Base-by-base conservation (phyloP, 495 filamentous ascomycete genomes). In the Penicillium paradoxum region DNA sequence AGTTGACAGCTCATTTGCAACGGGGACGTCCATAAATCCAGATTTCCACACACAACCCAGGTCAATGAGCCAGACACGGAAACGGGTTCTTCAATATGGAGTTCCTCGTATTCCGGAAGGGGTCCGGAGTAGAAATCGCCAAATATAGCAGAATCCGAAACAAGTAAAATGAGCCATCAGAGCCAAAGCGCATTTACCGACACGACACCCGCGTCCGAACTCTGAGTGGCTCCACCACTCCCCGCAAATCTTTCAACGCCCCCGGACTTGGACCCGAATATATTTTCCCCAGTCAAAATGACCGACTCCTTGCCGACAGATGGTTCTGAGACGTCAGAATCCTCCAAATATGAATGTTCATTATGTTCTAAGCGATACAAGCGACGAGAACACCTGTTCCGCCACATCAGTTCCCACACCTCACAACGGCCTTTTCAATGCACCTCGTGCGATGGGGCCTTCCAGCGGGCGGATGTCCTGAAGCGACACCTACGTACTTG, bases 401-500 rank as follows among this genome's bases (percentile, higher is more conserved):
- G 60, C 14, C 60, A 63, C 36, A 29, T 41, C 27, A 55, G 46
- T 27, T 57, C 60, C 6, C 60, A 63, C 34, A 60, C 57, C 2
- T 54, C 51, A 37, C 51, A 60, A 19, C 57, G 60, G 8, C 57
- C 57, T 8, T 48, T 57, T 32, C 57, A 44, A 32, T 63, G 60
- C 44, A 40, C 34, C 10, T 47, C 47, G 1, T 63, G 60, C 14
- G 34, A 50, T 9, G 51, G 57, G 1, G 37, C 60, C 4, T 63
- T 63, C 21, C 57, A 60, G 24, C 54, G 60, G 2, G 54, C 57
- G 1, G 60, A 60, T 51, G 60, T 63, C 2, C 36, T 63, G 1
- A 59, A 56, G 17, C 57, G 58, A 1, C 58, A 61, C 29, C 11
- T 48, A 7, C 38, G 54, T 18, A 61, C 51, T 7, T 61, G 58